Evolutionary conservation across 2,329 filamentous ascomycete species (phyloP), one percentile per base, ranked within the genome.

Genomic region (Fusarium verticillioides): DNA sequence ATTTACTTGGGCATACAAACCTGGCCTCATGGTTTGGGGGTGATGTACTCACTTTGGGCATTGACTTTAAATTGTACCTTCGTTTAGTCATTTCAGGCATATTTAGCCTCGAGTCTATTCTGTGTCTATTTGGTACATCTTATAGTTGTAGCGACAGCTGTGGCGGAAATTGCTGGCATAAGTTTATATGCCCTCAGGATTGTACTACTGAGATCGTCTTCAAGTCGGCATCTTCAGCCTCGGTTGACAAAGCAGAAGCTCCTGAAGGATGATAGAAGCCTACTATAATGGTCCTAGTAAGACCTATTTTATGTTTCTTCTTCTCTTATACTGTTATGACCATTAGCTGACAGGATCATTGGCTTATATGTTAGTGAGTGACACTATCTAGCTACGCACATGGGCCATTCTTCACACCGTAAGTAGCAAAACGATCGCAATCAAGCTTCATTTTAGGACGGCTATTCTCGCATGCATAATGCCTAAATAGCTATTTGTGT

Each of bases 281-380:
- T 21, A 21, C 11, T 12, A 39, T 12, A 12, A 19, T 21, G 37
- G 13, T 39, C 19, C 2, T 8, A 39, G 8, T 7, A 39, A 21
- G 19, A 9, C 19, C 19, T 7, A 11, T 39, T 12, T 39, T 12
- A 39, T 21, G 11, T 13, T 28, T 46, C 0, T 28, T 28, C 7
- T 18, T 10, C 15, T 7, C 10, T 18, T n/a, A 32, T n/a, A 8
- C 5, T 8, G 15, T 9, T n/a, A 3, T 6, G 13, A 5, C 2
- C 15, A 18, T 49, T n/a, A 7, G 9, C 7, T 18, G 30, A 10
- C 8, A 10, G 13, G 46, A 6, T 23, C 7, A 7, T 5, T 32
- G 21, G 10, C 46, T n/a, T 32, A 3, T 2, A 18, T 37, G 36
- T 37, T 37, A 4, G 36, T 37, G 36, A 19, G 18, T 37, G 18